phyloP scores from a whole-genome alignment of 2,329 filamentous ascomycete genomes.

The Magnaporthiopsis rhizophila region DNA sequence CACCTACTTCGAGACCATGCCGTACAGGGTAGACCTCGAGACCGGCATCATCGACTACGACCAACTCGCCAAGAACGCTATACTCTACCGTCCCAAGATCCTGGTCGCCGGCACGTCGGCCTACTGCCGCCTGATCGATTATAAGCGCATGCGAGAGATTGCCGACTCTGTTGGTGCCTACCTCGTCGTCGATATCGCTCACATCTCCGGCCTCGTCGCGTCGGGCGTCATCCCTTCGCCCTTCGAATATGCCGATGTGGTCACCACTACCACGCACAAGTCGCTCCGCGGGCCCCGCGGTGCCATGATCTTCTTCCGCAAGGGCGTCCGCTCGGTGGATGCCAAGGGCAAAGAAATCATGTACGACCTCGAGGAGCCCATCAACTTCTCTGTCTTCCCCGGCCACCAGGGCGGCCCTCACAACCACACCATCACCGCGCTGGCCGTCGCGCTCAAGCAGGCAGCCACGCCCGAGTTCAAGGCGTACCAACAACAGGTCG shows the following conservation, averaged over 20 bases:
- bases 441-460: conserved; percentile 92
- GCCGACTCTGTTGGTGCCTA: conserved; percentile 91
- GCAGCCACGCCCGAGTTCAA: conserved; percentile 85
- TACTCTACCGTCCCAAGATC: conserved; percentile 91
- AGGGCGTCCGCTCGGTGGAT: conserved; percentile 84
- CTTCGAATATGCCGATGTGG: conserved; percentile 87
- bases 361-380: conserved; percentile 90
- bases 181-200: conserved; percentile 95
- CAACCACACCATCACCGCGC: conserved; percentile 98
- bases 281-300: conserved; percentile 94
- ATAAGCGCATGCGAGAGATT: conserved; percentile 91
- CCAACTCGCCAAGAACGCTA: conserved; percentile 78
- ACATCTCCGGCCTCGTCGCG: conserved; percentile 93
- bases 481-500: conserved; percentile 85
- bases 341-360: conserved; percentile 84
- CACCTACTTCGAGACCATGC: conserved; percentile 98
- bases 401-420: conserved; percentile 97
- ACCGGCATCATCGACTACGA: conserved; percentile 98
- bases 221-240: conserved; percentile 89
- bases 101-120: conserved; percentile 95
- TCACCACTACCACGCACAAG: conserved; percentile 99
- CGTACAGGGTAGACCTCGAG: conserved; percentile 81
- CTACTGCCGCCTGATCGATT: conserved; percentile 97
- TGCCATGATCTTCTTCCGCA: conserved; percentile 99
- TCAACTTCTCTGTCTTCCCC: conserved; percentile 99